Conservation (phyloP, 805 yeast species). For the Cyberlindnera lachancei region DNA sequence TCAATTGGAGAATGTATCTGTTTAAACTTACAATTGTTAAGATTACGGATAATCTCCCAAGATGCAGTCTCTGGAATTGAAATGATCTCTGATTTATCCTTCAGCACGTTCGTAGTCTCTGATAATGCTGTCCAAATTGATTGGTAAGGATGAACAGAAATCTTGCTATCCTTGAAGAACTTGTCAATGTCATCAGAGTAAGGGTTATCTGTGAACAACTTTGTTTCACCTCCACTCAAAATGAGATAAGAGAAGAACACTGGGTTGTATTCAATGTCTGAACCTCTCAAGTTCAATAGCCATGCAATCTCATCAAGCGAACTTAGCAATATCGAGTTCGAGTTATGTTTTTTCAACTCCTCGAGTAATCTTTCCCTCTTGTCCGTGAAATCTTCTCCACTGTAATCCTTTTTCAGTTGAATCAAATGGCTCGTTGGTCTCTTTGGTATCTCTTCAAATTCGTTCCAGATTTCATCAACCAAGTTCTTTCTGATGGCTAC, state of each 20-base stretch:
- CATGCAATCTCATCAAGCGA: constrained; percentile 88
- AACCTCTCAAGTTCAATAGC: constrained; percentile 79
- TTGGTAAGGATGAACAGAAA: constrained; percentile 45
- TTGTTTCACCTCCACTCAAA: constrained; percentile 35
- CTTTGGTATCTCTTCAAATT: constrained; percentile 56
- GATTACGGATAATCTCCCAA: constrained; percentile 57
- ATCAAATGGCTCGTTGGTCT: constrained; percentile 45
- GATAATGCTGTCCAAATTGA: constrained; percentile 52
- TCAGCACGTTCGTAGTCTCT: constrained; percentile 14
- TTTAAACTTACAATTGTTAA: constrained; percentile 32
- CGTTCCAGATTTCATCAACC: constrained; percentile 67
- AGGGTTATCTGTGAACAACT: constrained; percentile 47
- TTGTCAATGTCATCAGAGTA: constrained; percentile 29
- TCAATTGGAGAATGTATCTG: constrained; percentile 54
- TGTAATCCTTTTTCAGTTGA: constrained; percentile 41
- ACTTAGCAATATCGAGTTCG: constrained; percentile 49
- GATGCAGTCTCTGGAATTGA: constrained; percentile 52
- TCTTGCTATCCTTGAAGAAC: constrained; percentile 36
- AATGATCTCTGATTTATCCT: constrained; percentile 24
- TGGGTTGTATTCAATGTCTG: constrained; percentile 79
- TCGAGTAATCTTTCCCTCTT: constrained; percentile 46
- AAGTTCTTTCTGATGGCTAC: constrained; percentile 55
- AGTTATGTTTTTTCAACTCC: constrained; percentile 26
- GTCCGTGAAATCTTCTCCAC: constrained; percentile 56
- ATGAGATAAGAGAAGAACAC: constrained; percentile 67